Evolutionary conservation across 1,284 basidiomycete species (phyloP), one percentile per base, ranked within the genome.

Genomic region (Meira nashicola): DNA sequence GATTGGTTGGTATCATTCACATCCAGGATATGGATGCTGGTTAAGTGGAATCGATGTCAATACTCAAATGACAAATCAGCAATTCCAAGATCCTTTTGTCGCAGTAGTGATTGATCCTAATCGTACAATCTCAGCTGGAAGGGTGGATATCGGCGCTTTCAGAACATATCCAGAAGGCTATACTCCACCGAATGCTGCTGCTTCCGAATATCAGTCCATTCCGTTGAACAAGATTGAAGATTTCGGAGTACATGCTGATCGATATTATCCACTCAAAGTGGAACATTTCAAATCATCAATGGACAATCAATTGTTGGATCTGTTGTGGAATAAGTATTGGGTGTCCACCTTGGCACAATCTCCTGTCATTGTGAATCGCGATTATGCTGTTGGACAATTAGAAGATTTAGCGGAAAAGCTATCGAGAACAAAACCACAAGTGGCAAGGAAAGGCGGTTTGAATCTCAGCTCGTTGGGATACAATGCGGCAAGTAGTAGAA

Each of bases 311-410:
- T 80, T 98, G 12, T 83, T 98, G 33, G 89, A 89, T 37, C 80
- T 93, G 74, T 80, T 98, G 21, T 98, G 94, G 94, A 96, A 98
- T 82, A 97, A 97, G 81, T 98, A 98, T 74, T 99, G 94, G 94
- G 90, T 94, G 17, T 92, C 90, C 70, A 97, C 94, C 0, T 83
- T 98, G 37, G 89, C 89, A 72, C 90, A 92, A 74, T 92, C 89
- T 73, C 87, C 91, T 2, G 80, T 96, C 38, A 88, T 96, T 46
- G 90, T 90, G 44, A 95, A 95, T 72, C 88, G 90, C 44, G 87
- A 87, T 57, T 95, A 95, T 76, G 87, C 89, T 1, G 90, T 92
- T 0, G 88, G 89, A 0, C 92, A 96, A 77, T 82, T 97, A 1
- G 80, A 83, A 15, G 93, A 97, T 79, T 81, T 98, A 43, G 89